Base-by-base conservation (phyloP, 1,284 basidiomycete genomes). In the Volvariella surrecta region DNA sequence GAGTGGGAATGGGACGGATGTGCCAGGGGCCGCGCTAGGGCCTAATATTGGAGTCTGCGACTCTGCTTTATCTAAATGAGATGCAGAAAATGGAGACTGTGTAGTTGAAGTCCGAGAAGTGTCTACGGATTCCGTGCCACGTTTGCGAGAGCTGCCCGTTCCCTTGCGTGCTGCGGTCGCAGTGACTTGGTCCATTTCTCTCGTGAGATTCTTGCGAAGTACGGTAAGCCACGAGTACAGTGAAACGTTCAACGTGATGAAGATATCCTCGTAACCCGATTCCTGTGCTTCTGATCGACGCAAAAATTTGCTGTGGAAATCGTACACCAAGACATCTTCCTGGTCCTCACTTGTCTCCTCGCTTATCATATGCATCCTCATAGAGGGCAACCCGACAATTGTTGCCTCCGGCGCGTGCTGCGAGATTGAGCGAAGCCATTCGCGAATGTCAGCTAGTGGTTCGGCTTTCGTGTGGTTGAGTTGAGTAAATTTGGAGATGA, bases 191-290 rank as follows among this genome's bases (percentile, higher is more conserved):
- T 82, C 79, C 75, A 89, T 76, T 55, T 87, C 85, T 43, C 82
- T 65, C 9, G 78, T 68, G 48, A 89, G 64, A 44, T 76, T 83
- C 58, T 86, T 88, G 44, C 82, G 75, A 35, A 88, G 66, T 13
- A 81, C 58, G 0, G 82, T 86, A 19, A 89, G 71, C 84, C 86
- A 88, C 10, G 82, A 76, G 54, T 89, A 89, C 1, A 89, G 66
- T 0, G 80, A 73, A 54, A 89, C 78, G 60, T 89, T 89, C 49
- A 89, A 68, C 1, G 84, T 83, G 58, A 89, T 86, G 59, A 80
- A 89, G 44, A 89, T 87, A 49, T 85, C 80, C 49, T 85, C 79
- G 21, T 70, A 65, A 39, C 24, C 41, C 3, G 76, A 73, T 50
- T 70, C 71, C 51, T 67, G 63, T 11, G 70, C 73, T 42, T 69